Percentiles rank a stretch among this genome's conserved stretches.
phyloP scores from a whole-genome alignment of 352 stramenopile genomes.

The Globisporangium echinulatum region DNA sequence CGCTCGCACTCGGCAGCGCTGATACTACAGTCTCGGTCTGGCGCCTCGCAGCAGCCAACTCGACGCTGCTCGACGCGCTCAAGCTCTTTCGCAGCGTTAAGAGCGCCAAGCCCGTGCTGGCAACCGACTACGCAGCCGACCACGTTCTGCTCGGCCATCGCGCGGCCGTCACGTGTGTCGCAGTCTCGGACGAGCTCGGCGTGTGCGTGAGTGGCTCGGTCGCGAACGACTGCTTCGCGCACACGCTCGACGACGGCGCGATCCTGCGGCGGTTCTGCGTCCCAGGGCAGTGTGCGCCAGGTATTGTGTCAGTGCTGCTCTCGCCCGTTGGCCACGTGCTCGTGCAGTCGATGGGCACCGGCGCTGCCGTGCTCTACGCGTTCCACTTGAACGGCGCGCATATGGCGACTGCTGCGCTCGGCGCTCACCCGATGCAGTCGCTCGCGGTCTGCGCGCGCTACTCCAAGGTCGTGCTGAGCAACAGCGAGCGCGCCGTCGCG shows the following conservation, averaged over 20 bases:
- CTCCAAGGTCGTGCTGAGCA: slow-evolving; percentile 67
- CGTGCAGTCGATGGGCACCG: slow-evolving; percentile 63
- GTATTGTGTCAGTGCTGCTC: slow-evolving; percentile 48
- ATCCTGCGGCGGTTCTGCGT: slow-evolving; percentile 56
- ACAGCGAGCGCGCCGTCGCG: slow-evolving; percentile 31
- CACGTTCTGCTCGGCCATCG: slow-evolving; percentile 71
- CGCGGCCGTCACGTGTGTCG: slow-evolving; percentile 55
- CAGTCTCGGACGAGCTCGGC: slow-evolving; percentile 61
- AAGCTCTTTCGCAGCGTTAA: slow-evolving; percentile 69
- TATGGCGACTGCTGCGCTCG: slow-evolving; percentile 35
- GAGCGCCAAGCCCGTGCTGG: slow-evolving; percentile 49
- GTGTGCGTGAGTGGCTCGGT: slow-evolving; percentile 66
- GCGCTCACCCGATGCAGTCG: slow-evolving; percentile 33
- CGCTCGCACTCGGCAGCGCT: slow-evolving; percentile 47
- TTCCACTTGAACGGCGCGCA: slow-evolving; percentile 72
- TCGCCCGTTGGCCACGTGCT: slow-evolving; percentile 64
- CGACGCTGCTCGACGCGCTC: slow-evolving; percentile 64
- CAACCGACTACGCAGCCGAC: slow-evolving; percentile 68
- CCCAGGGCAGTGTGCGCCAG: slow-evolving; percentile 33
- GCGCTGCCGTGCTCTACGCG: slow-evolving; percentile 42
- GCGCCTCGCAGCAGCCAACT: slow-evolving; percentile 61
- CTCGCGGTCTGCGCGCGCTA: slow-evolving; percentile 54
- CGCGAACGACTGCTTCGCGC: slow-evolving; percentile 60
- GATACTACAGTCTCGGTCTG: slow-evolving; percentile 79
- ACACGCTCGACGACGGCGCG: slow-evolving; percentile 57